Conservation (phyloP, 352 stramenopile species). For the Globisporangium emineosum region DNA sequence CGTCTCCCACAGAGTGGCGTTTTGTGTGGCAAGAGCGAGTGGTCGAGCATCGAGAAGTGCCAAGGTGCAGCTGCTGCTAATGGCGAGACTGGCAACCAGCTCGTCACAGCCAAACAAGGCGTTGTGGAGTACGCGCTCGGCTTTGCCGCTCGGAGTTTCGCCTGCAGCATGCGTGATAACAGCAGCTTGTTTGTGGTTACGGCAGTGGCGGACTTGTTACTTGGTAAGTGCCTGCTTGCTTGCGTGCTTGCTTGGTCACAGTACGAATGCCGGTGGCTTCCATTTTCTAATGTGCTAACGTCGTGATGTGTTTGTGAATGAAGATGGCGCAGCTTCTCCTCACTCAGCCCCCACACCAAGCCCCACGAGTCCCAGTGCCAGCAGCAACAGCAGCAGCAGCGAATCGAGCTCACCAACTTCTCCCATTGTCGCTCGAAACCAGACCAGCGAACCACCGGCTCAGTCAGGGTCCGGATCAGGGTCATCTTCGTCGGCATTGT, state of each 20-base stretch:
- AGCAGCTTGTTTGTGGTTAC: not conserved
- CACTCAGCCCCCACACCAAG: not conserved
- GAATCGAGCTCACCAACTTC: not conserved
- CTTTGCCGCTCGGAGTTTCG: not conserved
- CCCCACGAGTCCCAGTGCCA: not conserved
- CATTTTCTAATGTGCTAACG: not conserved
- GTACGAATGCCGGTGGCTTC: not conserved
- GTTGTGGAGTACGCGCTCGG: conserved; percentile 1
- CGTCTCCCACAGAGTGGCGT: not conserved
- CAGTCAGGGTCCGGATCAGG: not conserved
- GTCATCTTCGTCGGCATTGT: too few relatives aligned
- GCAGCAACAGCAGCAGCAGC: not conserved
- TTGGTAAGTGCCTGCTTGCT: not conserved
- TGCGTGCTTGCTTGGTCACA: too few relatives aligned
- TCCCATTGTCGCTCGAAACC: not conserved
- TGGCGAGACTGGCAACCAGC: too few relatives aligned
- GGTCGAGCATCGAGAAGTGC: not conserved
- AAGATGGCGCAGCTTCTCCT: not conserved
- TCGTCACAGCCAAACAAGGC: not conserved
- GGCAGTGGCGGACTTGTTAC: not conserved
- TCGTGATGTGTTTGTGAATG: not conserved
- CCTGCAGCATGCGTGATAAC: not conserved
- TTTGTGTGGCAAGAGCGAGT: not conserved
- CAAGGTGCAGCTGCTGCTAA: not conserved
- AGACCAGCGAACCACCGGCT: not conserved